Base-by-base conservation (phyloP, 305 asterid genomes). In the Coffea humblotiana region DNA sequence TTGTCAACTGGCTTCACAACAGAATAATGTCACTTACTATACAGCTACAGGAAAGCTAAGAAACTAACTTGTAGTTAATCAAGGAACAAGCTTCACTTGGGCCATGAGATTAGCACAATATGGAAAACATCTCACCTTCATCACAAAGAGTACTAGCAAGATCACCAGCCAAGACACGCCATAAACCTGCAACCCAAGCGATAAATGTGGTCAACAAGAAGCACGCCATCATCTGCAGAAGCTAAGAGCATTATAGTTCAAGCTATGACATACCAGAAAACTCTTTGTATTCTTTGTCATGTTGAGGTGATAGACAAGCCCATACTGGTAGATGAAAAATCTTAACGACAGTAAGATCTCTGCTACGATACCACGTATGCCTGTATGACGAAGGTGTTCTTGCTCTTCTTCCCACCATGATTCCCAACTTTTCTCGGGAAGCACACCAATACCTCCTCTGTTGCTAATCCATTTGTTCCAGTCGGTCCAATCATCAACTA, bases 341-440 rank as follows among this genome's bases (percentile, higher is more conserved):
- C 99, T 95, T 45, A 94, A 15, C 10, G 99, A 92, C 83, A 96
- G 82, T 86, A 96, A 85, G 79, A 96, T 91, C 87, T 96, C 99
- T 12, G 89, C 85, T 43, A 90, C 80, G 60, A 90, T 87, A 40
- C 99, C 99, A 65, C 91, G 94, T n/a, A 71, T 78, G 77, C 99
- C 98, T 14, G 99, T 87, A 85, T 90, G 82, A 74, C 40, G 80
- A 83, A 96, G 92, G 91, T 96, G 99, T 84, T 87, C 93, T 52
- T 89, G 97, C 75, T 96, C 98, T 47, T 87, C 91, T 87, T 93
- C 98, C 99, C 99, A 96, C 99, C 98, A 96, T 76, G 99, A 96
- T 83, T 96, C 98, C 99, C 99, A 96, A 82, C 99, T 96, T 85
- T 91, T 96, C 27, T 91, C 91, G 2, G 97, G 92, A 65, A 94